Evolutionary conservation across 176 grass and related monocot genomes (phyloP), one percentile per base, ranked within the genome.

Genomic region (Elaeis guineensis): DNA sequence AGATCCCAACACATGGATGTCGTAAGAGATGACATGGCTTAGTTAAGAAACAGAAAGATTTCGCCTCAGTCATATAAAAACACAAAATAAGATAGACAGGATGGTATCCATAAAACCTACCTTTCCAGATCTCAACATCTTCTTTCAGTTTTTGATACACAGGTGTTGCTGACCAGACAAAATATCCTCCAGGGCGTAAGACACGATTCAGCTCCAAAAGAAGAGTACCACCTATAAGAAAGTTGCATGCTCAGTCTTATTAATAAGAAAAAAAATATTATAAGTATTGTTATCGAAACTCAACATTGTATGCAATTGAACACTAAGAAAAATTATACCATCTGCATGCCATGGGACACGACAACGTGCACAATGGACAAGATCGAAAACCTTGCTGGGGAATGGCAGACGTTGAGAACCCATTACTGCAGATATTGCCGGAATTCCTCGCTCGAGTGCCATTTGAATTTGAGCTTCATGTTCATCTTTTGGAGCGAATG

Each of bases 1-100:
- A 89, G 84, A 24, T 98, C 88, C 93, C 93, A 98, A 72, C 93
- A 98, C 79, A 98, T 89, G 64, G 87, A 89, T 25, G 58, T 91
- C 3, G 93, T 89, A 49, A 98, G 79, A 23, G 84, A 65, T 25
- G 77, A 58, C 87, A 98, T 98, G 4, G 76, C 84, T 90, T 0
- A 52, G 54, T 67, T 23, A 61, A 15, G 19, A 21, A 55, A 25
- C 28, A 20, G 19, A 15, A 28, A 49, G 17, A 64, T 15, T 55
- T 17, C 19, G 66, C 11, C 49, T 21, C 14, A 59, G 51, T 28
- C 44, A 14, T 28, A 48, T 57, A 21, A 51, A 62, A 48, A 30
- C 51, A 20, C 3, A 17, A 59, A 30, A 58, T 24, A 51, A 25
- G 29, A 1, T 28, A 9, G 21, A 23, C 6, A 49, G 15, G 52